Evolutionary conservation across 306 rosid genomes (phyloP), one percentile per base, ranked within the genome.

Genomic region (Hylodesmum podocarpum): DNA sequence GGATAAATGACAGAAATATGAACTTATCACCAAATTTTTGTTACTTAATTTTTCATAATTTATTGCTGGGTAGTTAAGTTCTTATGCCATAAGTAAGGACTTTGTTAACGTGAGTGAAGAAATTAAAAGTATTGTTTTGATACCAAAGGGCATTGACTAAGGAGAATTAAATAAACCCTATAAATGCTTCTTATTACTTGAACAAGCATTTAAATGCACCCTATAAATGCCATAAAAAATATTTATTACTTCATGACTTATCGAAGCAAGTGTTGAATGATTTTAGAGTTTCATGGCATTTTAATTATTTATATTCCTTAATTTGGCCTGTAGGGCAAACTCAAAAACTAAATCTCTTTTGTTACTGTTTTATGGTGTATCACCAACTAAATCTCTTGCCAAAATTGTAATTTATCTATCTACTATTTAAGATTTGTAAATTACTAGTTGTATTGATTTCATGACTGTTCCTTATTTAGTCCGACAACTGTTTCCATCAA

Each of bases 371-470:
- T n/a, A n/a, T 57, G 12, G 34, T 37, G 33, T 37, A 25, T 47
- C 14, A 8, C 59, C 50, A 59, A 36, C 43, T 59, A 33, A n/a
- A 70, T 25, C 47, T 39, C n/a, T 37, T 25, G 37, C 66, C 28
- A 14, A 24, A 7, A 8, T 41, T 39, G 7, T 63, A 24, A 47
- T 66, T 29, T 59, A 46, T 80, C 25, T 4, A 28, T 29, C 24
- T 27, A 47, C 55, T 5, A 33, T 22, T 5, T 2, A 34, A 19
- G 64, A 31, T 47, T 46, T 70, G 6, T 29, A 22, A 53, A 25
- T 29, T 49, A 49, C 68, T 22, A 51, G 70, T 61, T 70, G 34
- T 62, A 19, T 46, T 73, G 41, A 44, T 81, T 72, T 53, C 22
- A 49, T 10, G 6, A 57, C 10, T 5, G 5, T 57, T 55, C 3